Base-by-base conservation (phyloP, 2,329 filamentous ascomycete species). In the Tympanopsis confertula region DNA sequence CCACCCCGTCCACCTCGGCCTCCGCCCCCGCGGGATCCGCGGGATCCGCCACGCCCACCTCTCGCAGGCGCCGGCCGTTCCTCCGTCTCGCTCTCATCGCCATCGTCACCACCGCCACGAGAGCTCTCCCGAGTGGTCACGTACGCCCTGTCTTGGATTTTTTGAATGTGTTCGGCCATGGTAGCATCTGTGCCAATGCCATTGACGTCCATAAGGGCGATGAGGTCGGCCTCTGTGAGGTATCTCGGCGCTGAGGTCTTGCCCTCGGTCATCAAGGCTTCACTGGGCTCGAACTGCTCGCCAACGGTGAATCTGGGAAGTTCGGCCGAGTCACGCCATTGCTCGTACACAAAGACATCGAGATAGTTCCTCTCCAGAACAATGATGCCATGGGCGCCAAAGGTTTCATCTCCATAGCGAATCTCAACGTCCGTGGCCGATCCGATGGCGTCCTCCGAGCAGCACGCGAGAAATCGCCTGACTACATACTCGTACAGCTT, bases 161-260 rank as follows among this genome's bases (percentile, higher is more conserved):
- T 98, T 41, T 85, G 78, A 50, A 98, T 98, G 54, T 98, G 91
- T 50, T 98, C 91, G 0, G 91, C 91, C 91, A 98, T 98, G 1
- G 91, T 98, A 5, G 91, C 91, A 62, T 98, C 91, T 7, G 91
- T 98, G 12, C 91, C 91, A 45, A 98, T 98, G 2, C 91, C 91
- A 54, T 98, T 98, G 33, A 86, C 88, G 61, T 98, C 91, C 91
- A 98, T 98, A 10, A 98, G 71, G 3, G 82, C 83, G 53, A 98
- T 94, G 19, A 98, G 68, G 54, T 98, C 91, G 1, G 91, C 88
- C 55, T 98, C 91, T 0, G 91, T 96, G 20, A 98, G 69, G 54
- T 94, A 95, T 17, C 71, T 75, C 1, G 91, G 91, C 12, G 88
- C 68, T 1, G 71, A 74, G 0, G 91, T 98, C 57, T 93, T 83